Percentiles rank a stretch among this genome's conserved stretches.
These are phyloP conservation scores for Phytophthora pini DNA, from an alignment of 352 stramenopile species.

Conservation along the genomic window DNA sequence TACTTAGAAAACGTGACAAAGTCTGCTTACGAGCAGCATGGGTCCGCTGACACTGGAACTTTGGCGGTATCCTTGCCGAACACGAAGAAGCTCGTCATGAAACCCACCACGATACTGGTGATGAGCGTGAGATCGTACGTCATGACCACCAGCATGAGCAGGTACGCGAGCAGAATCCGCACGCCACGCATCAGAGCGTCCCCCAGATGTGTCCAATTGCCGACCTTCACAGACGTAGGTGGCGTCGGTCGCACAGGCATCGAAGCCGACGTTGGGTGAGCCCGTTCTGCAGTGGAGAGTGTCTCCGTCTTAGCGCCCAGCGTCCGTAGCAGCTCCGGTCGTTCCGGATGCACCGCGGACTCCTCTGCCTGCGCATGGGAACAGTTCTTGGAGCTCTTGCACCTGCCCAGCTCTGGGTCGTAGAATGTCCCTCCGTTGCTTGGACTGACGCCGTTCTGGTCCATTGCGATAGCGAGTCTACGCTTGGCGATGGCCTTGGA, in stretches of 20 bases:
- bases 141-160: constrained; percentile 86
- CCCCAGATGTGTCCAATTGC: constrained; percentile 58
- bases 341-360: constrained; percentile 33
- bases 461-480: constrained; percentile 7
- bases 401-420: constrained; percentile 39
- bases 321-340: constrained; percentile 10
- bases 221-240: constrained; percentile 43
- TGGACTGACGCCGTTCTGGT: not conserved
- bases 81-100: constrained; percentile 68
- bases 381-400: constrained; percentile 8
- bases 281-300: constrained; percentile 17
- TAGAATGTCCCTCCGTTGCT: constrained; percentile 23
- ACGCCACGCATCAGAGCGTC: constrained; percentile 70
- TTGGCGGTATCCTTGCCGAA: constrained; percentile 78
- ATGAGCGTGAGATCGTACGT: constrained; percentile 79
- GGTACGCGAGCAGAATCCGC: constrained; percentile 75
- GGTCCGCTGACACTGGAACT: constrained; percentile 70
- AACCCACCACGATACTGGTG: constrained; percentile 66
- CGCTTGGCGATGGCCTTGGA: constrained; percentile 49
- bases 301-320: constrained; percentile 23
- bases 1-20: not conserved
- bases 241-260: constrained; percentile 2
- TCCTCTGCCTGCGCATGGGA: constrained; percentile 14
- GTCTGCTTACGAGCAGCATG: constrained; percentile 58
- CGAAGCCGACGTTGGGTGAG: constrained; percentile 9